Conservation (phyloP, 2,329 filamentous ascomycete genomes). For the Fusarium phyllophilum region DNA sequence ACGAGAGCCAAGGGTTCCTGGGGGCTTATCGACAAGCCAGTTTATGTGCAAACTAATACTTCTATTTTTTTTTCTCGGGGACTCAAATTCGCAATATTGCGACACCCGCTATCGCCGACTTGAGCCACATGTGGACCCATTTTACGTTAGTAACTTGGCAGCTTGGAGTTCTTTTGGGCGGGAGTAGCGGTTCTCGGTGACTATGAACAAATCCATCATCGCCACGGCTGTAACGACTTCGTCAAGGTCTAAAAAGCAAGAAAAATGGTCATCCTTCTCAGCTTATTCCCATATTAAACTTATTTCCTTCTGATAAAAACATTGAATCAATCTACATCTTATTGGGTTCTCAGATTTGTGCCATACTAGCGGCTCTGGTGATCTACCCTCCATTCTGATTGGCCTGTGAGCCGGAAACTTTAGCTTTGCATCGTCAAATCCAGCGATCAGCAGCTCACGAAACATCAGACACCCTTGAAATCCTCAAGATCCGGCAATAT, state of each 20-base stretch:
- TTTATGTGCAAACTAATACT: neutral
- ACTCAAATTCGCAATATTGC: constrained; percentile 8
- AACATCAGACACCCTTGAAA: constrained; percentile 4
- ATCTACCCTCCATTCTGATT: neutral
- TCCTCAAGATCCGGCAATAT: constrained; percentile 18
- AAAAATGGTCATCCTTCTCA: neutral
- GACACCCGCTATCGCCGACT: constrained; percentile 26
- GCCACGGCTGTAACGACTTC: constrained; percentile 1
- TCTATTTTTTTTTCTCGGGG: neutral
- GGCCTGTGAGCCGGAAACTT: constrained; percentile 7
- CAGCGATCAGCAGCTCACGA: constrained; percentile 26
- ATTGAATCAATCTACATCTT: neutral
- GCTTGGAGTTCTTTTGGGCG: neutral
- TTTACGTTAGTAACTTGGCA: neutral
- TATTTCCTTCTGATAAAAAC: neutral
- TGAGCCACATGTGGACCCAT: constrained; percentile 3
- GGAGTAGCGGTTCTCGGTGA: constrained; percentile 31
- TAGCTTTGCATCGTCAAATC: constrained; percentile 16
- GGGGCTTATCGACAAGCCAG: neutral
- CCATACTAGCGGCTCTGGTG: neutral
- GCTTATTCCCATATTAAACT: neutral
- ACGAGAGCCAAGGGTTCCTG: neutral
- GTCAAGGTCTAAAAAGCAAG: neutral
- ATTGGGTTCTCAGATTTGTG: neutral
- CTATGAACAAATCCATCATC: constrained; percentile 6